Conservation (phyloP, 331 rosid genomes). For the Acacia concinna region DNA sequence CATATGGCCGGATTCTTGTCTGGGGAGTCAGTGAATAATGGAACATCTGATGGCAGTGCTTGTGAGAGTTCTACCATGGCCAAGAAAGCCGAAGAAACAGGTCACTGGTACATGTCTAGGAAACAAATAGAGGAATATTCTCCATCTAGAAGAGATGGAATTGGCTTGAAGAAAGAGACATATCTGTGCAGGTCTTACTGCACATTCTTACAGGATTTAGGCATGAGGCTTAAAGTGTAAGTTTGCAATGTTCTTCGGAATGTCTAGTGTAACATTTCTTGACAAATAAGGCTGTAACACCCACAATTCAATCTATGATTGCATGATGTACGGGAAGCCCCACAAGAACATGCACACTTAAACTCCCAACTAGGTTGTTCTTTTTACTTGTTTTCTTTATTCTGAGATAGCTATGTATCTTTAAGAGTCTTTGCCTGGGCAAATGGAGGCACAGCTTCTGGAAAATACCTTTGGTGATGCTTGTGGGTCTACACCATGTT, state of each 20-base stretch:
- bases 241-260: conserved; percentile 27
- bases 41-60: conserved; percentile 52
- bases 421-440: background rate
- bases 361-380: conserved; percentile 5
- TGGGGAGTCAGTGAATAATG: conserved; percentile 56
- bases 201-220: conserved; percentile 68
- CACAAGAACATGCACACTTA: background rate
- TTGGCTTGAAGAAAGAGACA: conserved; percentile 69
- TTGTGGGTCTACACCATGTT: conserved; percentile 7
- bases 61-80: conserved; percentile 46
- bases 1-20: conserved; percentile 54
- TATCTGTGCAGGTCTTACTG: conserved; percentile 71
- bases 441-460: background rate
- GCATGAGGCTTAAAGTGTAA: conserved; percentile 88
- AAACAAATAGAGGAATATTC: conserved; percentile 68
- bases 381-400: background rate
- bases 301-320: conserved; percentile 12
- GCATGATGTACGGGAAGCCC: conserved; percentile 22
- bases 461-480: conserved; percentile 14
- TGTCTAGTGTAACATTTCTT: conserved; percentile 15
- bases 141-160: conserved; percentile 65
- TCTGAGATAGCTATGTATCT: conserved; percentile 4
- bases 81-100: conserved; percentile 48
- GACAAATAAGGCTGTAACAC: background rate
- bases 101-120: conserved; percentile 65